Evolutionary conservation across 2,329 filamentous ascomycete species (phyloP).

Genomic region (Blumeria hordei): DNA sequence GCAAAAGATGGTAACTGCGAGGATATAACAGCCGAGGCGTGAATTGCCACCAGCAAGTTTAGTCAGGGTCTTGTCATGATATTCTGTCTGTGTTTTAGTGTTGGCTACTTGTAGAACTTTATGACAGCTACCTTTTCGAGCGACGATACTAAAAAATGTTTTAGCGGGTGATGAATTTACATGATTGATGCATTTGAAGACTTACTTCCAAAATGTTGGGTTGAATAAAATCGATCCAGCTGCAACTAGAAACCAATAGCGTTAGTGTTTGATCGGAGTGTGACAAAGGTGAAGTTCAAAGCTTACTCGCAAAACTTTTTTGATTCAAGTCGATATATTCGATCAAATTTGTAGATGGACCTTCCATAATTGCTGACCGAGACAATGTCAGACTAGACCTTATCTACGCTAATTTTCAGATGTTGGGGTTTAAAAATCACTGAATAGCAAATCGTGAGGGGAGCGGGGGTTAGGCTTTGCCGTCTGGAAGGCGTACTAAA

Average conservation of each 20-base stretch:
- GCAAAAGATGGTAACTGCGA: conserved; percentile 74
- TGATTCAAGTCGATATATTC: conserved; percentile 36
- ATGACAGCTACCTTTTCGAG: conserved; percentile 41
- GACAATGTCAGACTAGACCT: too few species aligned
- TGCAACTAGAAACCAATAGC: conserved; percentile 34
- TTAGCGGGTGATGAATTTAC: not conserved
- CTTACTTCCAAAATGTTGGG: conserved; percentile 98
- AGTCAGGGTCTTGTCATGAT: conserved; percentile 72
- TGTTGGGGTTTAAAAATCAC: too few species aligned
- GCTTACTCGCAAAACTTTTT: conserved; percentile 40
- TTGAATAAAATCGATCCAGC: conserved; percentile 74
- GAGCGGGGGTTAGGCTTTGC: too few species aligned
- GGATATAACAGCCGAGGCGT: conserved; percentile 64
- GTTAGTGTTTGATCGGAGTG: conserved; percentile 3
- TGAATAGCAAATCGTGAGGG: too few species aligned
- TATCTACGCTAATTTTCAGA: too few species aligned
- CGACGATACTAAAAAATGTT: conserved; percentile 41
- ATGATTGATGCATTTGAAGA: conserved; percentile 9
- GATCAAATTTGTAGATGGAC: conserved; percentile 9
- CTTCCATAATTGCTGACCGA: too few species aligned
- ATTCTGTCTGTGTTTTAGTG: conserved; percentile 33
- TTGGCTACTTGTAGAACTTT: conserved; percentile 5
- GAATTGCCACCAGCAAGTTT: conserved; percentile 61
- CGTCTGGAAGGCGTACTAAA: too few species aligned
- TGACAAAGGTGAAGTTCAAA: not conserved